These are phyloP conservation scores for Cryptomeria japonica DNA, from an alignment of 75 land plant genomes.

Conservation along the genomic window DNA sequence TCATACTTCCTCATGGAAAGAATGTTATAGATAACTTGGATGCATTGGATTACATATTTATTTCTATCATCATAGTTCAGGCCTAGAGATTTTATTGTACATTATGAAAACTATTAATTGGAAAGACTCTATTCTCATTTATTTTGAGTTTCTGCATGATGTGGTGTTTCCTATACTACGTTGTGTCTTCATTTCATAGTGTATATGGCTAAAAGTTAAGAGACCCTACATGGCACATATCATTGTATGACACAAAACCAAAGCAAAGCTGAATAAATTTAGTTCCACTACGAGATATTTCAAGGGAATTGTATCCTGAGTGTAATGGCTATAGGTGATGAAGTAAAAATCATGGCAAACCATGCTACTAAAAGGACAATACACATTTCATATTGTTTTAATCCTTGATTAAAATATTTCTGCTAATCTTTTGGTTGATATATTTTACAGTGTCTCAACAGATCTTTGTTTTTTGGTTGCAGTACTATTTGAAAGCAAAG, in stretches of 20 bases:
- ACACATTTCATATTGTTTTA: neutral
- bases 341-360: neutral
- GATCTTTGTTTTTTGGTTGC: constrained; percentile 20
- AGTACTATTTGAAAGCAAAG: constrained; percentile 79
- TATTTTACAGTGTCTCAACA: neutral
- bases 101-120: neutral
- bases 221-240: neutral
- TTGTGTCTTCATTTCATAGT: neutral
- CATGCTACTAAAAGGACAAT: neutral
- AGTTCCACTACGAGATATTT: neutral
- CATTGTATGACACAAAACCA: neutral
- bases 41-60: neutral
- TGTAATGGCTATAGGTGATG: neutral
- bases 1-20: neutral
- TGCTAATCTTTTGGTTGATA: neutral
- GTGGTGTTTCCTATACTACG: neutral
- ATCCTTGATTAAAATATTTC: neutral
- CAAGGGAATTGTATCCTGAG: neutral
- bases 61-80: neutral
- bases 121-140: neutral
- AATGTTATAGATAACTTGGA: neutral
- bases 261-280: neutral
- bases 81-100: neutral
- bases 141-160: neutral
- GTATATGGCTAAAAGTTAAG: neutral